phyloP scores from a whole-genome alignment of 2,329 filamentous ascomycete species.

The Aspergillus quadrilineatus region DNA sequence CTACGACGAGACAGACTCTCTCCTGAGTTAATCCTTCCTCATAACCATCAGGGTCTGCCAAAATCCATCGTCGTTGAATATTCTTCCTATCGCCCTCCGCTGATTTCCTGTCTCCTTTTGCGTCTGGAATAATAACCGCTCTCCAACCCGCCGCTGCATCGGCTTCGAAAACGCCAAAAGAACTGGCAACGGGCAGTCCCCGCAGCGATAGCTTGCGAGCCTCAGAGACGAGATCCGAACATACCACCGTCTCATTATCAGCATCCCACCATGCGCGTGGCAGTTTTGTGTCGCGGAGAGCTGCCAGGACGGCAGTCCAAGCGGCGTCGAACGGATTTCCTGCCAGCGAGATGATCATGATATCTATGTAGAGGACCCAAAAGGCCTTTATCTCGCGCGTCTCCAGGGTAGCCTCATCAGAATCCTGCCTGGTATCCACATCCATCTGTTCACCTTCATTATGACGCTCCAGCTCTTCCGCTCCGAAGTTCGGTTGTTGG shows the following conservation, averaged over 20 bases:
- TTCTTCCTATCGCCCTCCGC: conserved; percentile 48
- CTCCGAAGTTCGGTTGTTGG: conserved; percentile 45
- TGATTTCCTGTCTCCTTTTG: conserved; percentile 29
- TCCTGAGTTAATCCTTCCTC: conserved; percentile 86
- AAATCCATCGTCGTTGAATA: conserved; percentile 60
- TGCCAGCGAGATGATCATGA: conserved; percentile 91
- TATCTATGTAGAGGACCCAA: conserved; percentile 92
- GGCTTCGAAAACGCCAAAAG: conserved; percentile 74
- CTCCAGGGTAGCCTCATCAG: conserved; percentile 20
- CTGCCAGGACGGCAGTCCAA: conserved; percentile 80
- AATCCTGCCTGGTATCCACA: conserved; percentile 46
- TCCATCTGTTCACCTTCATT: conserved; percentile 48
- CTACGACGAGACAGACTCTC: conserved; percentile 78
- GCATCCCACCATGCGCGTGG: conserved; percentile 80
- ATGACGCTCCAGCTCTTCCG: conserved; percentile 31
- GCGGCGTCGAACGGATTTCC: conserved; percentile 90
- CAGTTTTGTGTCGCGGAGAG: conserved; percentile 72
- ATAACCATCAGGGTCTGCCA: conserved; percentile 84
- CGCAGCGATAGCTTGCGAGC: conserved; percentile 59
- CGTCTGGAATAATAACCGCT: conserved; percentile 36
- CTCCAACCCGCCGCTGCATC: conserved; percentile 44
- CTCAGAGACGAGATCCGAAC: conserved; percentile 60
- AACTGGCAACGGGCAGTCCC: conserved; percentile 72
- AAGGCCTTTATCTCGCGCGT: conserved; percentile 70
- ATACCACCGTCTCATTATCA: conserved; percentile 76